Conservation (phyloP, 495 filamentous ascomycete genomes). For the Annulohypoxylon moriforme region DNA sequence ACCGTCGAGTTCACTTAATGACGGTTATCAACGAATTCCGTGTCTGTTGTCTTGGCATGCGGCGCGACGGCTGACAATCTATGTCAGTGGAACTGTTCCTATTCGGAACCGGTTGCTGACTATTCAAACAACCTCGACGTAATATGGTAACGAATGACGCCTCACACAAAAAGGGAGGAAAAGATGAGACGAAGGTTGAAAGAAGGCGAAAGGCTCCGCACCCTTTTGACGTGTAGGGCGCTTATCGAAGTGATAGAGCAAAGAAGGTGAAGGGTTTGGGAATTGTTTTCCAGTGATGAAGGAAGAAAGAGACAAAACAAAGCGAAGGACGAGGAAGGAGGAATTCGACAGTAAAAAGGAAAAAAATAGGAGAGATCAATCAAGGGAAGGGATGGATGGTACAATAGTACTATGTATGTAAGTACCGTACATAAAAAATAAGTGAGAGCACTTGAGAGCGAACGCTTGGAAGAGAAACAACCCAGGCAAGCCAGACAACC, state of each 20-base stretch:
- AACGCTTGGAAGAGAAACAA: constrained; percentile 37
- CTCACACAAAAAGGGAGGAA: constrained; percentile 33
- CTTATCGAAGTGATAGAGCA: constrained; percentile 24
- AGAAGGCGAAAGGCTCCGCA: constrained; percentile 31
- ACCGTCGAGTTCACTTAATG: constrained; percentile 37
- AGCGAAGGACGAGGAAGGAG: constrained; percentile 38
- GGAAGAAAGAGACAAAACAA: constrained; percentile 36
- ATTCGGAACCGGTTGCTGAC: constrained; percentile 18
- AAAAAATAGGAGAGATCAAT: constrained; percentile 38
- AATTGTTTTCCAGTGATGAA: constrained; percentile 26
- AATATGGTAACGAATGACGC: constrained; percentile 40
- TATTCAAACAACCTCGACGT: constrained; percentile 27
- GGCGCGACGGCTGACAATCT: constrained; percentile 42
- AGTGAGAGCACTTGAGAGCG: neutral
- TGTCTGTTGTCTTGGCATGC: constrained; percentile 40
- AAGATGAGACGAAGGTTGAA: constrained; percentile 23
- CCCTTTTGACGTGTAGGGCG: constrained; percentile 36
- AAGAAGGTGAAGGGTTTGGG: constrained; percentile 29
- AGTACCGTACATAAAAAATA: neutral
- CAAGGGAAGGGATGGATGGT: constrained; percentile 20
- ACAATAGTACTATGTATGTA: constrained; percentile 7
- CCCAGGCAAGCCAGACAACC: constrained; percentile 7
- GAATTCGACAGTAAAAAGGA: constrained; percentile 41
- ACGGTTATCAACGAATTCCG: constrained; percentile 42
- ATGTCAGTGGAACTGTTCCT: constrained; percentile 34